Conservation (phyloP, 306 rosid genomes). For the Erythrophleum fordii region DNA sequence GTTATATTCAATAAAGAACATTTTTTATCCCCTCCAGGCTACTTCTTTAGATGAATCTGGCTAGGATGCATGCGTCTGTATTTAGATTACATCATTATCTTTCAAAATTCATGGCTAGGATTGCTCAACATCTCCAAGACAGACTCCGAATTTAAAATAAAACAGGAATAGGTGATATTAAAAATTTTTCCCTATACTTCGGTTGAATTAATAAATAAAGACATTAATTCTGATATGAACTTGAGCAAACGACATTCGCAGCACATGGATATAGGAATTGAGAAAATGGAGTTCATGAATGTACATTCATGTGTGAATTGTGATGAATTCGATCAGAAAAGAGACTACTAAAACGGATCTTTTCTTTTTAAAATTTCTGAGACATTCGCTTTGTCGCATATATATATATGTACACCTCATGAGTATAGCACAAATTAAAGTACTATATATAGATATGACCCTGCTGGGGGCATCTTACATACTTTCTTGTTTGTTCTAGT, state of each 20-base stretch:
- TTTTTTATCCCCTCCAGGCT: not conserved
- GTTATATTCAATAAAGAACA: not conserved
- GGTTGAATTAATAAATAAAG: not conserved
- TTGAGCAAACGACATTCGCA: not conserved
- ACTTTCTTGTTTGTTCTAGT: constrained; percentile 13
- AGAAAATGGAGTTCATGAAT: not conserved
- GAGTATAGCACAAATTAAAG: constrained; percentile 26
- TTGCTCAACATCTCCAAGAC: not conserved
- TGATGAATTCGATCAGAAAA: not conserved
- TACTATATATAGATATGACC: not conserved
- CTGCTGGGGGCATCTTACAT: constrained; percentile 37
- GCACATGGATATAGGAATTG: not conserved
- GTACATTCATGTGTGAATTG: constrained; percentile 1
- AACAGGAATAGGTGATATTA: not conserved
- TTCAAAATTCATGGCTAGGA: not conserved
- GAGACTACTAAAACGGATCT: not conserved
- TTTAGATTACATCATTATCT: not conserved
- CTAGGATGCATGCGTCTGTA: not conserved
- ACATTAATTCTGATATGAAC: not conserved
- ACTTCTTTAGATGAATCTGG: constrained; percentile 13
- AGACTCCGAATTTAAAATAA: not conserved
- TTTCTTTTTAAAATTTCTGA: constrained; percentile 11
- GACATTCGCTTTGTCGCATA: constrained; percentile 21
- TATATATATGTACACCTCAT: constrained; percentile 1
- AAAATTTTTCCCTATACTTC: not conserved